A percentile compares a stretch with the other conserved stretches of the same genome.
phyloP scores from a whole-genome alignment of 2,329 filamentous ascomycete species.

The Diaporthe destruens region DNA sequence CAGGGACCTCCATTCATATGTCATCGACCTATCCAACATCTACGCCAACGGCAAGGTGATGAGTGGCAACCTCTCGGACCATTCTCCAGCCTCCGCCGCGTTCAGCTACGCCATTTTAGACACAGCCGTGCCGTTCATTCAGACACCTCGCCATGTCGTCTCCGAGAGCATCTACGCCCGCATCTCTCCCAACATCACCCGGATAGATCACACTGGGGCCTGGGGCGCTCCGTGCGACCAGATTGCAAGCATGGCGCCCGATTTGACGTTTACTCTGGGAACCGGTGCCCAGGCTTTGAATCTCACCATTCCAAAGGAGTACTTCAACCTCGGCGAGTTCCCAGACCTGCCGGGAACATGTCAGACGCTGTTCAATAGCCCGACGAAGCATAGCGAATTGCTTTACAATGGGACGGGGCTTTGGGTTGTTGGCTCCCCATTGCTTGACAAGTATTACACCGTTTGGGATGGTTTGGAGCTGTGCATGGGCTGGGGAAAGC shows the following conservation, averaged over 20 bases:
- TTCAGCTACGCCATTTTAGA: conserved; percentile 49
- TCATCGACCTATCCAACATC: conserved; percentile 47
- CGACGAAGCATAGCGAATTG: conserved; percentile 41
- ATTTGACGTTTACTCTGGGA: conserved; percentile 51
- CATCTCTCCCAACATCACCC: conserved; percentile 49
- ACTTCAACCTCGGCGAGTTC: conserved; percentile 52
- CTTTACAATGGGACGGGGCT: conserved; percentile 40
- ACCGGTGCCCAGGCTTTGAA: conserved; percentile 44
- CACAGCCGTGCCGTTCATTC: conserved; percentile 50
- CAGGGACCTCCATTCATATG: conserved; percentile 43
- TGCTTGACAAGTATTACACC: conserved; percentile 53
- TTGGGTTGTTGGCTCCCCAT: conserved; percentile 52
- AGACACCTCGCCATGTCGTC: conserved; percentile 48
- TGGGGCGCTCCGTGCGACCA: conserved; percentile 52
- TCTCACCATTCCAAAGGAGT: conserved; percentile 48
- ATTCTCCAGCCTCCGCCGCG: conserved; percentile 1
- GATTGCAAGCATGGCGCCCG: conserved; percentile 47
- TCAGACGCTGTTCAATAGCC: conserved; percentile 50
- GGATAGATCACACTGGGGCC: conserved; percentile 48
- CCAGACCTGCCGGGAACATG: conserved; percentile 48
- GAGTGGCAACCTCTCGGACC: not conserved
- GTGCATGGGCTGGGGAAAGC: conserved; percentile 45
- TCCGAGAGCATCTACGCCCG: conserved; percentile 49
- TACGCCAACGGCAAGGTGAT: conserved; percentile 46
- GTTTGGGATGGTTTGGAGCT: conserved; percentile 50